Base-by-base conservation (phyloP, 1,139 yeast species). In the Yamadazyma kanchanaburiensis region DNA sequence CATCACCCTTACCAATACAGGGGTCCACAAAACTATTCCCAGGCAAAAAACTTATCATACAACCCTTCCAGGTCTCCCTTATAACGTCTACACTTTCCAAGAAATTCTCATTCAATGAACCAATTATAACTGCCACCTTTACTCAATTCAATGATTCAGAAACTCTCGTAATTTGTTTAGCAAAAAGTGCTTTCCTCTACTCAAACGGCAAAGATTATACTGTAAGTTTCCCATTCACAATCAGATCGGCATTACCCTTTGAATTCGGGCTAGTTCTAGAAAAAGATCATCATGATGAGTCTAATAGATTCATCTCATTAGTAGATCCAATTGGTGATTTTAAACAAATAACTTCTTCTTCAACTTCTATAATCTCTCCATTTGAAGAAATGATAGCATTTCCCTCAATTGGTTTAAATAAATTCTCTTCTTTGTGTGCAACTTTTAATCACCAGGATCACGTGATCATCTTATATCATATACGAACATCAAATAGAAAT, bases 301-400 rank as follows among this genome's bases (percentile, higher is more conserved):
- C 51, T 51, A 12, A 63, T 4, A 66, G 70, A 30, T 77, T 84
- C 43, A 59, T 82, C 37, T 71, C 87, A 0, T 55, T 85, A 40
- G 69, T 74, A 1, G 89, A 82, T 44, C 89, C 94, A 1, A 59
- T 80, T 27, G 75, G 75, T 4, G 89, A 84, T 14, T 62, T 81
- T 29, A 80, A 89, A 2, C 59, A 74, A 5, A 74, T 85, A 3
- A 74, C 79, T 0, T 76, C 91, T 0, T 78, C 88, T 0, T 77
- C 91, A 1, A 79, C 84, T 0, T 73, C 87, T 1, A 74, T 80
- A 1, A 72, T 86, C 9, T 67, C 81, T 0, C 57, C 72, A 2
- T 60, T 64, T 25, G 94, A 85, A 47, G 72, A 69, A 31, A 49
- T 85, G 24, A 47, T 75, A 26, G 52, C 64, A 15, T 77, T 76